Evolutionary conservation across 2,329 filamentous ascomycete genomes (phyloP), one percentile per base, ranked within the genome.

Genomic region (Talaromyces rugulosus): DNA sequence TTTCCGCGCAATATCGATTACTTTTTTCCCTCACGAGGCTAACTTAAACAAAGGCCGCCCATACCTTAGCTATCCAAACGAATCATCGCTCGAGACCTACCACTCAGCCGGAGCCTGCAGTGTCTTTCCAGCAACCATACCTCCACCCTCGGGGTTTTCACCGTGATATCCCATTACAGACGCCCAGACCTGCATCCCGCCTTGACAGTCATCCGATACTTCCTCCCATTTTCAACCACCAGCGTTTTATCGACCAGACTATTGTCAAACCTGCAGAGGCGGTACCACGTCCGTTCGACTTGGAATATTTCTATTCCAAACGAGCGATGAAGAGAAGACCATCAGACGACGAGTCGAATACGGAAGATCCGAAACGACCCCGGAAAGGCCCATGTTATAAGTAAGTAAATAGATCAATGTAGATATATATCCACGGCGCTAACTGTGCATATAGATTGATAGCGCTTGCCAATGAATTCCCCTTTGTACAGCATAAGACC

Each of bases 261-360:
- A 12, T 16, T 12, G 12, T 14, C 7, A 23, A n/a, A 47, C n/a
- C 5, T 23, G 18, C n/a, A 47, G 6, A 44, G 12, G 40, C 40
- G 16, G 18, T 9, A 44, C 5, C 18, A 18, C 42, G 18, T 12
- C n/a, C n/a, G 12, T 5, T 16, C 16, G 11, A 40, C 18, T 23
- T 23, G 42, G 7, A n/a, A 23, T 5, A 47, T 8, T 62, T 67
- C 4, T 83, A 83, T 67, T 81, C 81, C 3, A 81, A 75, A 56
- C 68, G 75, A 47, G 31, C 34, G 51, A 42, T 16, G 28, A 16
- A 28, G 40, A 55, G 18, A 42, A 51, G 31, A 28, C 55, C 30
- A 28, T 23, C 11, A 52, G 55, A 30, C 27, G 51, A 31, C 9
- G 53, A 33, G 23, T 51, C 18, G 31, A 54, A 34, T 28, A 30